phyloP scores from a whole-genome alignment of 1,284 basidiomycete species.

The Malassezia psittaci region DNA sequence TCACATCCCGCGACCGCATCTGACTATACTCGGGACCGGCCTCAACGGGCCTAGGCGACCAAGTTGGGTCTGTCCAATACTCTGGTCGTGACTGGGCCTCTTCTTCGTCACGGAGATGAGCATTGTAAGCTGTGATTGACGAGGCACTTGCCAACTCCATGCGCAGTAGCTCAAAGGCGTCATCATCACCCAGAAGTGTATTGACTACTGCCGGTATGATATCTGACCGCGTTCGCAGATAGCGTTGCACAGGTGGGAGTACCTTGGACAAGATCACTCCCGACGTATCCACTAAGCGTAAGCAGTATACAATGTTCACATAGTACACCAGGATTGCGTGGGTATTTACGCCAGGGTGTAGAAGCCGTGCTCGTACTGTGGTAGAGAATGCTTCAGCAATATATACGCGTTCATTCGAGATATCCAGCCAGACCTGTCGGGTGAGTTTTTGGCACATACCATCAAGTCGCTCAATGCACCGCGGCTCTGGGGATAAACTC shows the following conservation, averaged over 20 bases:
- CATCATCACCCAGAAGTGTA: constrained; percentile 40
- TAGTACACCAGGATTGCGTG: constrained; percentile 83
- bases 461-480: constrained; percentile 79
- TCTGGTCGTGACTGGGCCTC: constrained; percentile 16
- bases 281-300: constrained; percentile 79
- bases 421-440: constrained; percentile 49
- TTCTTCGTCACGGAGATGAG: neutral
- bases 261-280: constrained; percentile 63
- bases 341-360: constrained; percentile 93
- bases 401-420: constrained; percentile 48
- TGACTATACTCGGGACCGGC: constrained; percentile 33
- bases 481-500: constrained; percentile 78
- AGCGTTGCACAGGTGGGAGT: constrained; percentile 33
- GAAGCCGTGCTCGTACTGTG: constrained; percentile 54
- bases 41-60: constrained; percentile 16
- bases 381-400: constrained; percentile 57
- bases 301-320: constrained; percentile 82
- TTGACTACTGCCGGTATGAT: constrained; percentile 39
- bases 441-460: constrained; percentile 62
- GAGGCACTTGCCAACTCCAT: constrained; percentile 28
- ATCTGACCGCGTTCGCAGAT: constrained; percentile 36
- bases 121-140: constrained; percentile 14
- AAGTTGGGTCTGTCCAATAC: constrained; percentile 14
- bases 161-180: constrained; percentile 34
- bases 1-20: constrained; percentile 37